phyloP scores from a whole-genome alignment of 2,329 filamentous ascomycete species.

The Endothia cerciana region DNA sequence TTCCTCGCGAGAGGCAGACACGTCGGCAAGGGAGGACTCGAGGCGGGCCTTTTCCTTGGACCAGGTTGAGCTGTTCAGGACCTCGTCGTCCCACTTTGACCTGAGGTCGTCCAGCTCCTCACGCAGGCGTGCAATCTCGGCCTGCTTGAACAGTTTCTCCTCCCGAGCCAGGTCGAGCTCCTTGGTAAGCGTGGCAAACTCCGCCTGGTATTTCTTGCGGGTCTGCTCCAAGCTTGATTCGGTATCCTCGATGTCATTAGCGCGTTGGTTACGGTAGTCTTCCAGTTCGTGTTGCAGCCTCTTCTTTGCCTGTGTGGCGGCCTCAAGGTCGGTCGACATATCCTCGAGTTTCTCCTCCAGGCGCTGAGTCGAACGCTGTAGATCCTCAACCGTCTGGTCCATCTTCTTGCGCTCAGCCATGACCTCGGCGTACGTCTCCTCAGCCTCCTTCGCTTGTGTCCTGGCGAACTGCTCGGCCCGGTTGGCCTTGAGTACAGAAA shows the following conservation, averaged over 20 bases:
- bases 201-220: slow-evolving; percentile 93
- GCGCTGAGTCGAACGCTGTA: slow-evolving; percentile 86
- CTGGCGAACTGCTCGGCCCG: slow-evolving; percentile 94
- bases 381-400: slow-evolving; percentile 83
- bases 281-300: slow-evolving; percentile 95
- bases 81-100: slow-evolving; percentile 97
- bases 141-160: slow-evolving; percentile 81
- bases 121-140: slow-evolving; percentile 85
- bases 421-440: slow-evolving; percentile 86
- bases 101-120: slow-evolving; percentile 94
- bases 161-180: slow-evolving; percentile 94
- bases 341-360: slow-evolving; percentile 93
- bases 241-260: slow-evolving; percentile 96
- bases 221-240: slow-evolving; percentile 96
- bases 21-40: slow-evolving; percentile 85
- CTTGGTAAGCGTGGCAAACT: slow-evolving; percentile 85
- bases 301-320: slow-evolving; percentile 86
- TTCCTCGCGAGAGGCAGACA: slow-evolving; percentile 90
- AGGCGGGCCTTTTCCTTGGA: slow-evolving; percentile 95
- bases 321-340: slow-evolving; percentile 84
- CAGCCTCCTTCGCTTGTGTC: slow-evolving; percentile 84
- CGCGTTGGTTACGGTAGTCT: slow-evolving; percentile 92
- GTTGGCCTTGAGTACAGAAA: slow-evolving; percentile 88
- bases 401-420: slow-evolving; percentile 93
- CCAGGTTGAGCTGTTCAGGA: slow-evolving; percentile 97